Conservation (phyloP, 1,284 basidiomycete species). For the Puccinia polysora region DNA sequence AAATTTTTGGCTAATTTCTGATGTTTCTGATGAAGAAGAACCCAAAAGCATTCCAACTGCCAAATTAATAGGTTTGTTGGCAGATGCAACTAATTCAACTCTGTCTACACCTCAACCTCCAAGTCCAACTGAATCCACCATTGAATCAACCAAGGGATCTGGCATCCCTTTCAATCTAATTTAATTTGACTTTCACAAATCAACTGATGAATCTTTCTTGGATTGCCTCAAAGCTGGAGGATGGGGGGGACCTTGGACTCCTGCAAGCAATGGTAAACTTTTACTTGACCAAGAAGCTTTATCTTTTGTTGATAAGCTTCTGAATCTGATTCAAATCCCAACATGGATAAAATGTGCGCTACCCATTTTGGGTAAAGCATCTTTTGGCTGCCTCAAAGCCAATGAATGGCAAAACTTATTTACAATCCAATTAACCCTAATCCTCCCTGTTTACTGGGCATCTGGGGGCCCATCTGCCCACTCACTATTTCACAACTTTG, state of each 20-base stretch:
- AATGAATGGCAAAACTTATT: conserved; percentile 42
- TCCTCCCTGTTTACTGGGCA: background rate
- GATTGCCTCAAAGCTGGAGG: background rate
- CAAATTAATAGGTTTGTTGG: background rate
- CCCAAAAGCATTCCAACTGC: background rate
- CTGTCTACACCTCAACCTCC: background rate
- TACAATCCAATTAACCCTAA: conserved; percentile 31
- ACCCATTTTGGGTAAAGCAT: conserved; percentile 15
- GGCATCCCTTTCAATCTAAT: background rate
- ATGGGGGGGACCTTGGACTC: background rate
- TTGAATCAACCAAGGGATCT: background rate
- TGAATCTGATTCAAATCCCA: background rate
- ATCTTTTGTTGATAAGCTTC: background rate
- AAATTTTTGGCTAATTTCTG: conserved; percentile 1
- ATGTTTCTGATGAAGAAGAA: conserved; percentile 7
- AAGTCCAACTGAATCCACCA: background rate
- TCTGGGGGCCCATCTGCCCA: background rate
- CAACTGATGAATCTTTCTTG: background rate
- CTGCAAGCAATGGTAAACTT: background rate
- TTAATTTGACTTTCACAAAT: background rate
- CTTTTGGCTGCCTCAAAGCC: conserved; percentile 43
- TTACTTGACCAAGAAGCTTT: background rate
- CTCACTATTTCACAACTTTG: conserved; percentile 17
- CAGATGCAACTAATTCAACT: background rate
- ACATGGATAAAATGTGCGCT: conserved; percentile 12